Base-by-base conservation (phyloP, 495 filamentous ascomycete species). In the Penicillium turbatum region DNA sequence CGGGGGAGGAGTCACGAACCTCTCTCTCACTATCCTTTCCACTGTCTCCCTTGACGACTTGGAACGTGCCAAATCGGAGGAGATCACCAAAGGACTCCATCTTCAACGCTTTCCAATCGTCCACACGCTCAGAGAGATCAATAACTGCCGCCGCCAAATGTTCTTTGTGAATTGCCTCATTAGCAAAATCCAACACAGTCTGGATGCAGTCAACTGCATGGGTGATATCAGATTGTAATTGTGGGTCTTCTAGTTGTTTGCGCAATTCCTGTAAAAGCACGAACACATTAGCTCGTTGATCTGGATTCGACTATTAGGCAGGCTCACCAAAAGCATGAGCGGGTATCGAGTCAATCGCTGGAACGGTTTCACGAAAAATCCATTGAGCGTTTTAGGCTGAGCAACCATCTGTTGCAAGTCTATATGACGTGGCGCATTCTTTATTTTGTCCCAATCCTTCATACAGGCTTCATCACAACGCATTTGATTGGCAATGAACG, bases 341-440 rank as follows among this genome's bases (percentile, higher is more conserved):
- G 95, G 95, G 63, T 97, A 98, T 69, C 96, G 96, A 39, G 90
- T 86, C 47, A 98, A 75, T 48, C 93, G 83, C 71, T 98, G 93
- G 75, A 98, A 96, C 6, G 93, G 93, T 65, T 97, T 98, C 52
- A 97, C 78, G 9, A 97, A 81, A 67, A 97, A 98, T 4, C 89
- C 89, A 60, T 90, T 89, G 9, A 97, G 75, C 13, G 73, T 76
- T 19, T 79, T 73, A 6, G 76, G 76, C 48, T 77, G 78, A 41
- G 82, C 82, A 12, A 84, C 80, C 72, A 87, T 85, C 59, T 84
- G 83, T 29, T 78, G 74, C 31, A 86, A 67, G 49, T 85, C 80
- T 15, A 67, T 3, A 2, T 77, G 71, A 24, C 82, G 76, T 19
- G 81, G 80, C 13, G 82, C 80, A 37, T 66, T 59, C 54, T 63